Evolutionary conservation across 331 rosid species (phyloP).

Genomic region (Acacia concinna): DNA sequence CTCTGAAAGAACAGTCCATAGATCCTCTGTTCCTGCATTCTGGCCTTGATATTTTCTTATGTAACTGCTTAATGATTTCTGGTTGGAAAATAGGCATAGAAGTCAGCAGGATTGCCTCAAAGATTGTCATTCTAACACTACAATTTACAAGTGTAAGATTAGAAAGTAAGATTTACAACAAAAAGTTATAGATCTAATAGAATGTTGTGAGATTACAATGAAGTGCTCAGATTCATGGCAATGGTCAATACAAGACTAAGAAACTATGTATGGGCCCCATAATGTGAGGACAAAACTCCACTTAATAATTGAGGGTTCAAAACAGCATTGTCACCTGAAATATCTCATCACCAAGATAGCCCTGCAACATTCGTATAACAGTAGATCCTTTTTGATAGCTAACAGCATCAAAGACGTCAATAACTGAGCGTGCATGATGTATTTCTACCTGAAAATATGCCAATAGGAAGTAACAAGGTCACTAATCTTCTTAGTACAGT

Average conservation of each 20-base stretch:
- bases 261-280: background rate
- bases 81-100: slow-evolving; percentile 29
- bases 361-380: slow-evolving; percentile 62
- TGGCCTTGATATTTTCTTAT: slow-evolving; percentile 49
- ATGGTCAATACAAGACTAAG: background rate
- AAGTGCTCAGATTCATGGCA: background rate
- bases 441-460: slow-evolving; percentile 55
- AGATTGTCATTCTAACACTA: background rate
- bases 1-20: slow-evolving; percentile 55
- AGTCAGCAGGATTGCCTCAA: slow-evolving; percentile 1
- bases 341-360: slow-evolving; percentile 54
- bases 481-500: slow-evolving; percentile 2
- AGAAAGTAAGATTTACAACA: too few relatives aligned
- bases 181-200: background rate
- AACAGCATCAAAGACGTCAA: slow-evolving; percentile 55
- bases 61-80: slow-evolving; percentile 60
- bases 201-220: background rate
- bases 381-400: slow-evolving; percentile 62
- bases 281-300: background rate
- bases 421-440: slow-evolving; percentile 51
- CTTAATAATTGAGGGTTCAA: background rate
- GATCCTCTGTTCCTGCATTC: slow-evolving; percentile 64
- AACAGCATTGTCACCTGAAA: slow-evolving; percentile 47
- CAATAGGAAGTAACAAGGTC: slow-evolving; percentile 2
- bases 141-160: background rate